Evolutionary conservation across 192 early-diverging fungal species (phyloP).

Genomic region (Backusella parvicylindrica): DNA sequence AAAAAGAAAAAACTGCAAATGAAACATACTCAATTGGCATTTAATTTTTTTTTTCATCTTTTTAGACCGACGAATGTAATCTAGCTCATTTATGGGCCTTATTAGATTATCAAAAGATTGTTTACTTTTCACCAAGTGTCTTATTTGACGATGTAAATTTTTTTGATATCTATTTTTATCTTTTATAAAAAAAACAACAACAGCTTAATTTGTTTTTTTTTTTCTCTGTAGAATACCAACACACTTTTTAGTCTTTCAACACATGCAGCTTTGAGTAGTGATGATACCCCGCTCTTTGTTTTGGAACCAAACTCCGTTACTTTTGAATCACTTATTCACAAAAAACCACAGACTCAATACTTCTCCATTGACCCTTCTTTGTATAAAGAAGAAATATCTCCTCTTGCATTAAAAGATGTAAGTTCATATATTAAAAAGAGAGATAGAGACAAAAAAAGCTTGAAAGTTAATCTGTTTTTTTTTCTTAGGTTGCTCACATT

Average conservation of each 20-base stretch:
- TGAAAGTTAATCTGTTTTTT: too few species aligned
- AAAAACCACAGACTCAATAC: neutral
- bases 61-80: neutral
- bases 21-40: neutral
- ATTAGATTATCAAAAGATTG: conserved; percentile 14
- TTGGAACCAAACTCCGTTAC: conserved; percentile 6
- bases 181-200: too few species aligned
- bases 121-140: conserved; percentile 5
- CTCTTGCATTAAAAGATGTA: neutral
- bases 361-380: neutral
- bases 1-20: neutral
- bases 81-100: neutral
- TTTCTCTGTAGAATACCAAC: neutral
- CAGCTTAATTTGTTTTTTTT: neutral
- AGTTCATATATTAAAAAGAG: too few species aligned
- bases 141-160: conserved; percentile 1
- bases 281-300: neutral
- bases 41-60: neutral
- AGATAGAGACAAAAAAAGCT: too few species aligned
- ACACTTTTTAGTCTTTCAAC: neutral
- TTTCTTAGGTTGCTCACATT: neutral
- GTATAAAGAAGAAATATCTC: neutral
- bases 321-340: neutral
- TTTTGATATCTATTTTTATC: neutral
- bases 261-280: neutral